Conservation (phyloP, 2,329 filamentous ascomycete genomes). For the Epichloe uncinata region DNA sequence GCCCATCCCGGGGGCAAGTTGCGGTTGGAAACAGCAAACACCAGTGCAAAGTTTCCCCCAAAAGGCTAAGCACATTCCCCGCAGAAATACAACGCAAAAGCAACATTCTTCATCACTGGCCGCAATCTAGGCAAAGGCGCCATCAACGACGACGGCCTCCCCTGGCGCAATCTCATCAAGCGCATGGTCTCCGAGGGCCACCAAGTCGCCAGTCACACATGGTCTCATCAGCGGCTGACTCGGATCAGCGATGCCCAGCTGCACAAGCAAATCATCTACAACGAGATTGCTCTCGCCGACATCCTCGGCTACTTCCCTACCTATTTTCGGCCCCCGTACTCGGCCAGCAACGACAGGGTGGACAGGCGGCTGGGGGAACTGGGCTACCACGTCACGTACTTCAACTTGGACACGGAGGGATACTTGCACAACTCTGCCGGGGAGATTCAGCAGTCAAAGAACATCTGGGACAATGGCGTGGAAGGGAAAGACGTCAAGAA, state of each 20-base stretch:
- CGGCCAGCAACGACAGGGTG: constrained; percentile 27
- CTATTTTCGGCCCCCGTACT: constrained; percentile 33
- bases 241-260: constrained; percentile 20
- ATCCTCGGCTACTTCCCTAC: constrained; percentile 27
- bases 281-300: constrained; percentile 29
- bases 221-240: constrained; percentile 31
- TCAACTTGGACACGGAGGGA: constrained; percentile 47
- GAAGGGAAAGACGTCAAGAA: constrained; percentile 17
- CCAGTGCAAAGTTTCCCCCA: too few relatives aligned
- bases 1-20: background rate
- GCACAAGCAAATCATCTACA: constrained; percentile 26
- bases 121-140: constrained; percentile 25
- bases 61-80: constrained; percentile 7
- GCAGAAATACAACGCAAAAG: constrained; percentile 21
- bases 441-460: constrained; percentile 32
- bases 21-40: background rate
- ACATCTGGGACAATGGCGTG: constrained; percentile 22
- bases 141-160: constrained; percentile 25
- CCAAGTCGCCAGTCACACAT: constrained; percentile 44
- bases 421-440: constrained; percentile 38
- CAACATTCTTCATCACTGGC: constrained; percentile 26
- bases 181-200: constrained; percentile 42
- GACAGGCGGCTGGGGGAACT: constrained; percentile 27
- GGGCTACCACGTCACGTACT: constrained; percentile 46
- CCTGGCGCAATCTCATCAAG: constrained; percentile 21